Base-by-base conservation (phyloP, 768 basidiomycete species). In the Atractiella rhizophila region DNA sequence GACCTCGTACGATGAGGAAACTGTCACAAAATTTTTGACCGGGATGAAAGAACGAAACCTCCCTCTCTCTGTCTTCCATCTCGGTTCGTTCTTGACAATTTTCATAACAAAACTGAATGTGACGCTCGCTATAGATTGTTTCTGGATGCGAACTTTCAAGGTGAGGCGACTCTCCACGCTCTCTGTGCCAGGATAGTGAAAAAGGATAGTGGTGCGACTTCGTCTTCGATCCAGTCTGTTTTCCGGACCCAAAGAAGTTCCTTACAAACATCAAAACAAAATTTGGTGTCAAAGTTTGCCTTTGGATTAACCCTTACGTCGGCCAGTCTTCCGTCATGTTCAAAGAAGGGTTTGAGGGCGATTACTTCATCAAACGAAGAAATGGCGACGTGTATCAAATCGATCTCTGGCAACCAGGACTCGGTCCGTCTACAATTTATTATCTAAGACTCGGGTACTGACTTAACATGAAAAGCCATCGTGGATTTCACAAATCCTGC, bases 201-300 rank as follows among this genome's bases (percentile, higher is more conserved):
- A 15, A 28, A 39, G 16, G n/a, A 11, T n/a, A 15, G 10, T 11
- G 39, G 39, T 45, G 43, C 25, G 32, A 39, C 11, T 79, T 77
- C 59, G 73, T 72, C 1, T 77, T 76, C 52, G 75, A 77, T 51
- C 70, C 73, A 2, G 71, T 74, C 24, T 68, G 69, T 50, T 79
- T 79, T 63, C 74, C 74, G 4, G 67, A 79, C 51, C 74, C 75
- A 0, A 51, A 48, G 12, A 64, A 68, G 43, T 67, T 65, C 19
- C 74, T 77, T 48, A 57, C 71, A 6, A 54, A 48, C 6, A 51
- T 60, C 50, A 57, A 57, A 44, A 42, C 71, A 70, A 69, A 70
- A 74, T 51, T 58, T 68, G 28, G n/a, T n/a, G n/a, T n/a, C n/a
- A n/a, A n/a, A n/a, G n/a, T n/a, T n/a, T n/a, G n/a, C n/a, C n/a